phyloP scores from a whole-genome alignment of 306 rosid genomes.

The Lagenaria siceraria region DNA sequence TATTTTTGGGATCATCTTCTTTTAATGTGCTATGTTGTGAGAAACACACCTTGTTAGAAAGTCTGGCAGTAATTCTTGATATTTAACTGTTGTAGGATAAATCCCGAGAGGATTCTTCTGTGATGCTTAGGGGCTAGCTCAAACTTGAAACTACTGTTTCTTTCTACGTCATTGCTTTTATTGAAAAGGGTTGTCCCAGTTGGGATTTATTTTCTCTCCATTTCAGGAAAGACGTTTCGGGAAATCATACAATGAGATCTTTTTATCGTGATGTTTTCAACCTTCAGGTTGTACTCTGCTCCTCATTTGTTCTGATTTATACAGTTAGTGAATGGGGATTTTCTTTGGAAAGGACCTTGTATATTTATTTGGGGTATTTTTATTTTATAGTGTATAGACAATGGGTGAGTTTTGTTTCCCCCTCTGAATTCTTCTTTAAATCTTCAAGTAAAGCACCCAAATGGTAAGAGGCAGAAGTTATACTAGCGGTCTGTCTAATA shows the following conservation, averaged over 20 bases:
- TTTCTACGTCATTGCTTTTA: neutral
- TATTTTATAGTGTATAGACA: neutral
- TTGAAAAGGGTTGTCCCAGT: neutral
- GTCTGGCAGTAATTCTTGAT: neutral
- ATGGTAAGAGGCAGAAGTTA: neutral
- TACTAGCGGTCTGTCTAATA: neutral
- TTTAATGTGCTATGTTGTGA: neutral
- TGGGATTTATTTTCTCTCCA: neutral
- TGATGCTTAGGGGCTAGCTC: neutral
- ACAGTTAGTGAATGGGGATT: neutral
- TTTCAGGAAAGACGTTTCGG: slow-evolving; percentile 72
- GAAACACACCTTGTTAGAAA: neutral
- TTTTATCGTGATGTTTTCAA: slow-evolving; percentile 61
- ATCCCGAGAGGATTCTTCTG: neutral
- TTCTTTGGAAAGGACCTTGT: neutral
- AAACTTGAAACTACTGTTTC: neutral
- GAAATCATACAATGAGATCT: slow-evolving; percentile 54
- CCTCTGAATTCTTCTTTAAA: neutral
- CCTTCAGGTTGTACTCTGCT: slow-evolving; percentile 58
- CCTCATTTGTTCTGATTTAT: slow-evolving; percentile 4
- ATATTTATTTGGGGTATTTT: neutral
- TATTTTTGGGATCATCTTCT: neutral
- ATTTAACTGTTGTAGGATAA: neutral
- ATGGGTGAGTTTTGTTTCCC: neutral
- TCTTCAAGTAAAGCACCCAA: neutral